Evolutionary conservation across 768 basidiomycete genomes (phyloP).

Genomic region (Tricholomella constricta): DNA sequence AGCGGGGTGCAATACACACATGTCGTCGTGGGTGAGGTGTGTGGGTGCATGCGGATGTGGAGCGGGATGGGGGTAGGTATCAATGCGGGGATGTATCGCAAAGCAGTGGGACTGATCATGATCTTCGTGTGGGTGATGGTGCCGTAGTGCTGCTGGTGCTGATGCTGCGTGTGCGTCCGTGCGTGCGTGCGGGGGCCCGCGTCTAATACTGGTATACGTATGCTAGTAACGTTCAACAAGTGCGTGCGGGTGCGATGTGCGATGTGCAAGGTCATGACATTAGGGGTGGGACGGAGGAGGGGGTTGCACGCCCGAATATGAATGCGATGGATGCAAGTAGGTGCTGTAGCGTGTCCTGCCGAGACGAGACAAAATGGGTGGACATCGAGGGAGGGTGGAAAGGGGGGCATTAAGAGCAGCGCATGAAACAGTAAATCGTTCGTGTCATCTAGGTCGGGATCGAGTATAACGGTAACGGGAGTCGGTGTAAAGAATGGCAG

Average conservation of each 20-base stretch:
- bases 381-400: no score
- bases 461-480: conserved; percentile 25
- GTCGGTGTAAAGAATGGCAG: neutral
- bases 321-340: no score
- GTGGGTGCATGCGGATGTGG: neutral
- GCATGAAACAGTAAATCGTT: conserved; percentile 34
- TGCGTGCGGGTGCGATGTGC: neutral
- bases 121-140: no score
- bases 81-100: no score
- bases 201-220: conserved; percentile 19
- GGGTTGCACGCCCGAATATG: conserved; percentile 15
- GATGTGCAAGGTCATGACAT: conserved; percentile 1
- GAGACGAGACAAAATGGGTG: conserved; percentile 42
- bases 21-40: neutral
- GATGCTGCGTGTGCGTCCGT: neutral
- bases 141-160: neutral
- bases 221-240: conserved; percentile 3
- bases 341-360: conserved; percentile 37
- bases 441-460: conserved; percentile 38
- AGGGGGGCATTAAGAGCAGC: conserved; percentile 60
- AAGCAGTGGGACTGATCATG: neutral
- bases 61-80: conserved; percentile 3
- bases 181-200: conserved; percentile 5
- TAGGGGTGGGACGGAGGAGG: neutral
- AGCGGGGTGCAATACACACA: neutral